Base-by-base conservation (phyloP, 345 rosid species). In the Pistacia integerrima region DNA sequence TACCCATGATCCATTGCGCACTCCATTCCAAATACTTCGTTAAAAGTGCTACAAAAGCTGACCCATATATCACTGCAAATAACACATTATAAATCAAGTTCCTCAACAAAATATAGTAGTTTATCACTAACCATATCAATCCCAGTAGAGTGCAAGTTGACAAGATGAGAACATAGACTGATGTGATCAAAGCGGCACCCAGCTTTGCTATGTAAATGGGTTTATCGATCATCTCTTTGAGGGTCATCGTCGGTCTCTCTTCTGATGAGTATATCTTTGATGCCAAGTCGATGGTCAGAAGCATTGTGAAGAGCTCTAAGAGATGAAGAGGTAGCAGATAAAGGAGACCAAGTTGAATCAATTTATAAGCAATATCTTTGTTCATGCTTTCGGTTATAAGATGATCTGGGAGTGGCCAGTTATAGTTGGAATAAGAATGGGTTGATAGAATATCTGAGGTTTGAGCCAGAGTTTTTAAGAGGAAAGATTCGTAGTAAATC, bases 311-410 rank as follows among this genome's bases (percentile, higher is more conserved):
- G 57, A 83, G 67, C 63, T 83, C 78, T 3, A 62, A 72, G 13
- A 81, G 82, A 72, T 81, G 85, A 64, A 79, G 81, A 5, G 78
- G 81, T 2, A 72, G 67, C 5, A 77, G 5, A 58, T 69, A 75
- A 52, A 79, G 74, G 41, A 85, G 68, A 4, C 38, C 49, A 28
- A 81, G 46, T 18, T 11, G 73, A 11, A 74, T 36, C 69, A 78
- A 63, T 33, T 67, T 73, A 36, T 28, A 64, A 55, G 30, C 30
- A 35, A 57, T 76, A n/a, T 64, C 76, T 41, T 28, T 7, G 4
- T 59, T 61, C 11, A 61, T 20, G 7, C 46, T 61, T 11, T 13
- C n/a, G 25, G 65, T 70, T 25, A 63, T 41, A 11, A 11, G 36
- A 48, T 20, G 2, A 51, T 28, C 46, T 2, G 67, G 78, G 4